Evolutionary conservation across 1,139 yeast genomes (phyloP), one percentile per base, ranked within the genome.

Genomic region (Kodamaea arcana): DNA sequence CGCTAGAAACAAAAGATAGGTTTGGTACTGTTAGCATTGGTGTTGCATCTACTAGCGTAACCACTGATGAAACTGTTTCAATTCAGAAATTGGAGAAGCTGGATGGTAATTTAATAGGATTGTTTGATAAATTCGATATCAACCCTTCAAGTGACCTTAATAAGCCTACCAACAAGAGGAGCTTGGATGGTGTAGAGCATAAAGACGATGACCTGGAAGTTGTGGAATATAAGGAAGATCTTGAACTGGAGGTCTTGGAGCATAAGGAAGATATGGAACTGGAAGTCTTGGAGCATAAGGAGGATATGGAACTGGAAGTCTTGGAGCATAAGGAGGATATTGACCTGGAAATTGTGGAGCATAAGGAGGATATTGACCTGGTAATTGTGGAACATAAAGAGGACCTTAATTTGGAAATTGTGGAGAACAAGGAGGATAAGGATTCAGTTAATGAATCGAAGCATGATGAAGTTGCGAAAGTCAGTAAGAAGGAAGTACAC

Each of bases 71-170:
- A 9, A 22, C 31, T 13, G 31, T 29, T 10, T 11, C 31, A 6
- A 20, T 14, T 11, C 25, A 16, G 25, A 21, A 20, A 14, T 20
- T 29, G 25, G 31, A 29, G 5, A 29, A 31, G 16, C 13, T 20
- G 23, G 30, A 27, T 15, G 34, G 27, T 9, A 34, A 65, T 33
- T 53, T 69, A 42, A 59, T 65, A 27, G 71, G 61, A 9, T 48
- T 68, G 26, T 64, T 68, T 43, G 73, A 62, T 37, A 66, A 62
- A 43, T 68, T 62, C 42, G 71, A 67, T 38, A 46, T 66, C 4
- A 49, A 46, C 13, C 31, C 27, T 12, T 27, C 36, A 15, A 27
- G 20, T 6, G n/a, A n/a, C n/a, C n/a, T n/a, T n/a, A n/a, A n/a
- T n/a, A n/a, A n/a, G n/a, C n/a, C n/a, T n/a, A n/a, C n/a, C n/a